A percentile compares a stretch with the other conserved stretches of the same genome.
Evolutionary conservation across 2,329 filamentous ascomycete genomes (phyloP).

Genomic region (Cladosporium austrohemisphaericum): DNA sequence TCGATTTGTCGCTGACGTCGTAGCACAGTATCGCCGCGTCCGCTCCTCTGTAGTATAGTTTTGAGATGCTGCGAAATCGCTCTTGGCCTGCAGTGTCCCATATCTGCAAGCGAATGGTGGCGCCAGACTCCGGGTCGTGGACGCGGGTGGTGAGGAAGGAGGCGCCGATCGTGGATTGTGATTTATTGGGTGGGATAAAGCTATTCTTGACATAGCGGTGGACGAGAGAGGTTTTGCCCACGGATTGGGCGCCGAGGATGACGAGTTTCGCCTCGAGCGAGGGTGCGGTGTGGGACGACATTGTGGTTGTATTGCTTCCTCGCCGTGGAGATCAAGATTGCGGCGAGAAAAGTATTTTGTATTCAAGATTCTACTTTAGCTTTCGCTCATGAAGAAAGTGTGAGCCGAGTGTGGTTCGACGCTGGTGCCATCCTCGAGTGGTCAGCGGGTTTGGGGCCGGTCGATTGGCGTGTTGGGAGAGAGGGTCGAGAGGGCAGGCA

Average conservation of each 20-base stretch:
- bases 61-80: conserved; percentile 88
- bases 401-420: neutral
- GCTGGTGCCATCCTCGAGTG: conserved; percentile 5
- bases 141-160: conserved; percentile 63
- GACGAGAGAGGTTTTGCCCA: conserved; percentile 75
- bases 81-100: conserved; percentile 98
- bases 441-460: neutral
- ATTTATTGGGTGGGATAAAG: conserved; percentile 56
- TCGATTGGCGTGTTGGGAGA: conserved; percentile 4
- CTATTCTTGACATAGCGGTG: conserved; percentile 71
- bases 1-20: conserved; percentile 80
- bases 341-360: too few relatives aligned
- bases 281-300: conserved; percentile 9
- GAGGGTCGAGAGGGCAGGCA: too few relatives aligned
- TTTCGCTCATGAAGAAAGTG: conserved; percentile 2
- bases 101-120: conserved; percentile 84
- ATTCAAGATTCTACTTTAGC: too few relatives aligned
- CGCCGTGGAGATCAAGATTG: too few relatives aligned
- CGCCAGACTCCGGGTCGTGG: conserved; percentile 75
- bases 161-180: conserved; percentile 49
- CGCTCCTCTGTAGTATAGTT: conserved; percentile 92
- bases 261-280: conserved; percentile 72
- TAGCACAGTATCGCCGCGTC: conserved; percentile 94
- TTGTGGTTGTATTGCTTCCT: neutral
- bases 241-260: conserved; percentile 73